Evolutionary conservation across 2,329 filamentous ascomycete genomes (phyloP).

Genomic region (Aureobasidium sp.): DNA sequence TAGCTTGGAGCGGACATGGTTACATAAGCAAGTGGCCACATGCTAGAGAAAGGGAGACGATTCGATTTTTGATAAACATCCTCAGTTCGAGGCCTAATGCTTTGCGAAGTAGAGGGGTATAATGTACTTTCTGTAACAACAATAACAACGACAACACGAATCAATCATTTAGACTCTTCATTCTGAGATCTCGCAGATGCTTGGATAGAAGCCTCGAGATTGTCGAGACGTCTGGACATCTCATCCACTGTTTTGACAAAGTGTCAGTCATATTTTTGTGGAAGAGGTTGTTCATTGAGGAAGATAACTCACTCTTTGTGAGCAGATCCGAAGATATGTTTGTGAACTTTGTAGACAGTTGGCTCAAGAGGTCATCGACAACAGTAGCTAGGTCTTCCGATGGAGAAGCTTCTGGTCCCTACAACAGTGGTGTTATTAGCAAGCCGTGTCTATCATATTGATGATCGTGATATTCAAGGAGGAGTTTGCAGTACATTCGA

Average conservation of each 20-base stretch:
- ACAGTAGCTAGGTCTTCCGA: slow-evolving; percentile 63
- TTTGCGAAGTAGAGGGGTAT: not conserved
- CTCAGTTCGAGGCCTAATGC: not conserved
- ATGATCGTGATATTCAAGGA: too few relatives aligned
- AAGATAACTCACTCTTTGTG: slow-evolving; percentile 59
- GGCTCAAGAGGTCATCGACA: slow-evolving; percentile 79
- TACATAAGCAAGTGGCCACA: not conserved
- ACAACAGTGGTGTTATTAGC: not conserved
- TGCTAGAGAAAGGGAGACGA: too few relatives aligned
- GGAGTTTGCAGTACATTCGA: not conserved
- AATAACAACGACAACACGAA: not conserved
- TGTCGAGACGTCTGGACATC: slow-evolving; percentile 80
- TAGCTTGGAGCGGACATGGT: not conserved
- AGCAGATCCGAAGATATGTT: slow-evolving; percentile 80
- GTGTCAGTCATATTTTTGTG: too few relatives aligned
- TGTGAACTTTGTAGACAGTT: slow-evolving; percentile 76
- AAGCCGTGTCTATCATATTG: not conserved
- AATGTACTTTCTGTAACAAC: not conserved
- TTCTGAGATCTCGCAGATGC: slow-evolving; percentile 23
- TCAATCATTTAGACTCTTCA: slow-evolving; percentile 5
- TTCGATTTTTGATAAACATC: not conserved
- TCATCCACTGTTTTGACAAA: slow-evolving; percentile 64
- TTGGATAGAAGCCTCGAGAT: slow-evolving; percentile 64
- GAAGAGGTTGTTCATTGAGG: not conserved
- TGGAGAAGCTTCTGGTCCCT: slow-evolving; percentile 28